Evolutionary conservation across 306 rosid genomes (phyloP).

Genomic region (Ziziphus jujuba): DNA sequence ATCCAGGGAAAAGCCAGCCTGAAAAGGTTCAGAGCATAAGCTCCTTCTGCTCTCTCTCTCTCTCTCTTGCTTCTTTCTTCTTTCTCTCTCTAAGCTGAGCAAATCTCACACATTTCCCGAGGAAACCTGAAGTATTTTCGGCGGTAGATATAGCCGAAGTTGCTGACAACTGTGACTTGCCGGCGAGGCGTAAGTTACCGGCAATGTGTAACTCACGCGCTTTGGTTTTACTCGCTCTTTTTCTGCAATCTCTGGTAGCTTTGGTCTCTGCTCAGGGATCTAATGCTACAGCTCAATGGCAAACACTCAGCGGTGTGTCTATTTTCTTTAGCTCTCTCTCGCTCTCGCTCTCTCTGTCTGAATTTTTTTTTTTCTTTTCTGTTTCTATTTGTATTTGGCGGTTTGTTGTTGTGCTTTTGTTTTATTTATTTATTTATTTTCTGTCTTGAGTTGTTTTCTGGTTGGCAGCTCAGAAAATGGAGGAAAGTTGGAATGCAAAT

Average conservation of each 20-base stretch:
- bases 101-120: constrained; percentile 26
- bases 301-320: constrained; percentile 57
- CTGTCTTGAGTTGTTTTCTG: neutral
- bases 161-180: constrained; percentile 16
- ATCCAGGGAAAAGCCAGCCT: constrained; percentile 27
- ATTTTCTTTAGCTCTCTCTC: neutral
- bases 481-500: neutral
- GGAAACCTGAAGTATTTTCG: constrained; percentile 14
- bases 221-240: constrained; percentile 33
- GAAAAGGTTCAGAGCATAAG: constrained; percentile 26
- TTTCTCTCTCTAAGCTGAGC: constrained; percentile 20
- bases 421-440: constrained; percentile 15
- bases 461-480: constrained; percentile 6
- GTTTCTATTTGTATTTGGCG: neutral
- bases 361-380: constrained; percentile 8
- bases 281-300: constrained; percentile 40
- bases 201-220: constrained; percentile 70
- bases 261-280: constrained; percentile 82
- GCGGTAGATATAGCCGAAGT: constrained; percentile 11
- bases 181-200: constrained; percentile 26
- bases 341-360: neutral
- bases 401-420: neutral
- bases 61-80: too few species aligned
- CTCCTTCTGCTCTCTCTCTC: constrained; percentile 10
- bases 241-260: constrained; percentile 39